phyloP scores from a whole-genome alignment of 2,329 filamentous ascomycete genomes.

The Xylaria sp. region DNA sequence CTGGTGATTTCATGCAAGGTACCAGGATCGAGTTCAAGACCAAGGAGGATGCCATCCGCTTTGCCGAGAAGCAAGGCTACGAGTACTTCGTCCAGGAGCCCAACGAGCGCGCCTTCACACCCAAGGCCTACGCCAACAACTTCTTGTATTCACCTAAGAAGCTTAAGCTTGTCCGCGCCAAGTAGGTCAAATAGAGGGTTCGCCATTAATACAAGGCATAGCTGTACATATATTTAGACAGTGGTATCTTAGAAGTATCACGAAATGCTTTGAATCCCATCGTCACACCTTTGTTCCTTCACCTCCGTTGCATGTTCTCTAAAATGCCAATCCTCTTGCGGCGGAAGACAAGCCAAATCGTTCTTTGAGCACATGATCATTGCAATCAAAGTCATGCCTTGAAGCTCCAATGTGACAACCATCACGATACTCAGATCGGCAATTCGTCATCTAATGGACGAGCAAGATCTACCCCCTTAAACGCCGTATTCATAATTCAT shows the following conservation, averaged over 20 bases:
- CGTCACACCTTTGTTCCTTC: neutral
- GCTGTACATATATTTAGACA: slow-evolving; percentile 40
- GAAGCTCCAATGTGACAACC: neutral
- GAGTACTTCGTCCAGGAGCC: slow-evolving; percentile 99
- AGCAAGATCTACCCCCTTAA: neutral
- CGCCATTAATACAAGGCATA: slow-evolving; percentile 16
- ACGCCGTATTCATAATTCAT: slow-evolving; percentile 22
- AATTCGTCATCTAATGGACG: neutral
- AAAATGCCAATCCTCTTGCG: neutral
- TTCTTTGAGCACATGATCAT: neutral
- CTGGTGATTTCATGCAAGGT: slow-evolving; percentile 93
- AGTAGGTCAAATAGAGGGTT: slow-evolving; percentile 59
- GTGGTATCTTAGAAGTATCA: slow-evolving; percentile 33
- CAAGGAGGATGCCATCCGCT: slow-evolving; percentile 94
- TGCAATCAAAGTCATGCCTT: neutral
- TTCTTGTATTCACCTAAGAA: slow-evolving; percentile 87
- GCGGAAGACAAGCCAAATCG: neutral
- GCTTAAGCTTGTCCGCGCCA: slow-evolving; percentile 86
- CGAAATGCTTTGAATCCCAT: slow-evolving; percentile 6
- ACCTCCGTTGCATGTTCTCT: neutral
- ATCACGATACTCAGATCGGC: neutral
- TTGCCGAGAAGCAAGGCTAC: slow-evolving; percentile 98
- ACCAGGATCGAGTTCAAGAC: slow-evolving; percentile 88
- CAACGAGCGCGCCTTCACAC: slow-evolving; percentile 83
- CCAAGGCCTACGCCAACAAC: slow-evolving; percentile 97